Evolutionary conservation across 768 basidiomycete genomes (phyloP).

Genomic region (Melanogaster broomeanus): DNA sequence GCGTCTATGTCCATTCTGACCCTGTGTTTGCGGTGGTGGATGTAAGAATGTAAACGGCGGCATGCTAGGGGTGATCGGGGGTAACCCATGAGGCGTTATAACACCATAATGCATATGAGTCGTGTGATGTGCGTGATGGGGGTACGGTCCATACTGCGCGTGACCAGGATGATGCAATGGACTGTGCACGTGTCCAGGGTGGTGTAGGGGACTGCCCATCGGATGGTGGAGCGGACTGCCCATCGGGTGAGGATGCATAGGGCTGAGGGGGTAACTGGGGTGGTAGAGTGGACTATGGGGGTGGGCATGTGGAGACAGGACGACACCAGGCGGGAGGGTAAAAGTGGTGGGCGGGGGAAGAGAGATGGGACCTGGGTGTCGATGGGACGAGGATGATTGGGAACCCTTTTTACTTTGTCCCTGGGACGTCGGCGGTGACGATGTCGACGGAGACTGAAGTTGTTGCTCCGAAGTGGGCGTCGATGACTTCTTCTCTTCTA

Average conservation of each 20-base stretch:
- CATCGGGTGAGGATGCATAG: slow-evolving; percentile 24
- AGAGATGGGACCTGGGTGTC: slow-evolving; percentile 72
- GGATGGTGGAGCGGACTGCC: slow-evolving; percentile 43
- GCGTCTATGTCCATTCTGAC: slow-evolving; percentile 17
- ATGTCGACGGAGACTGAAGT: slow-evolving; percentile 1
- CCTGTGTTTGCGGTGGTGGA: slow-evolving; percentile 37
- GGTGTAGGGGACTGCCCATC: slow-evolving; percentile 33
- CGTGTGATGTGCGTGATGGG: slow-evolving; percentile 13
- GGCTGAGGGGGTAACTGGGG: slow-evolving; percentile 34
- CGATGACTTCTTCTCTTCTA: slow-evolving; percentile 24
- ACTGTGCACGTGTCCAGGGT: slow-evolving; percentile 33
- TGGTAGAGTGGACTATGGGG: slow-evolving; percentile 43
- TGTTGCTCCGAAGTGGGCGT: slow-evolving; percentile 18
- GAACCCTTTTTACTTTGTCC: slow-evolving; percentile 13
- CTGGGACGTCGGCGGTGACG: slow-evolving; percentile 10
- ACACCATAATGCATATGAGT: slow-evolving; percentile 31
- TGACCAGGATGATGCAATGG: slow-evolving; percentile 32
- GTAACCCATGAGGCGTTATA: slow-evolving; percentile 79
- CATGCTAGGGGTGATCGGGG: slow-evolving; percentile 96
- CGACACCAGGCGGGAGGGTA: slow-evolving; percentile 39
- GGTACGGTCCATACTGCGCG: slow-evolving; percentile 29
- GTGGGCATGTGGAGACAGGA: slow-evolving; percentile 35
- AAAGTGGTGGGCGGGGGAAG: slow-evolving; percentile 60
- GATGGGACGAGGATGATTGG: slow-evolving; percentile 35
- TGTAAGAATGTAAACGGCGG: slow-evolving; percentile 87